phyloP scores from a whole-genome alignment of 2,329 filamentous ascomycete genomes.

The Coniochaeta prunicola region DNA sequence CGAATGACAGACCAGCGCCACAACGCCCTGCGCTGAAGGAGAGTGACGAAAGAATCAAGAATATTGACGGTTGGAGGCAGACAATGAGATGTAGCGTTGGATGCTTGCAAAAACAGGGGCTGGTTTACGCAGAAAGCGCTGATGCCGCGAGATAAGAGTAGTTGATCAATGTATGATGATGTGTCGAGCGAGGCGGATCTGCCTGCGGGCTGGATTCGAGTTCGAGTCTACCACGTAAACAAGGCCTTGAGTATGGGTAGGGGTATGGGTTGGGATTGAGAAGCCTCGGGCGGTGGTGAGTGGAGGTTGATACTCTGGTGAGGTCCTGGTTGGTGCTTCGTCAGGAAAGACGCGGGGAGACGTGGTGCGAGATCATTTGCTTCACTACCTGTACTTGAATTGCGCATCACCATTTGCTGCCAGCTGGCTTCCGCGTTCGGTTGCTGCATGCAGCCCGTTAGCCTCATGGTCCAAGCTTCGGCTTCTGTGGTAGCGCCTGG shows the following conservation, averaged over 20 bases:
- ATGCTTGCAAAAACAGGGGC: not conserved
- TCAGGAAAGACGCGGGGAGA: not conserved
- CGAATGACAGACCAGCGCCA: not conserved
- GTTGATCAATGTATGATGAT: not conserved
- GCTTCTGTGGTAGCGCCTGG: not conserved
- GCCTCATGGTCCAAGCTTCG: not conserved
- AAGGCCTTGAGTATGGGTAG: not conserved
- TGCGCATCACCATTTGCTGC: not conserved
- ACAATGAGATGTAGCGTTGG: not conserved
- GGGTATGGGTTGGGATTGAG: not conserved
- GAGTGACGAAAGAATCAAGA: not conserved
- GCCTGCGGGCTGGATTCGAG: not conserved
- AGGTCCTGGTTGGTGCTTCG: not conserved
- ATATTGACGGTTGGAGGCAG: not conserved
- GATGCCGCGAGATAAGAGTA: not conserved
- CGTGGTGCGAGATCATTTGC: constrained; percentile 1
- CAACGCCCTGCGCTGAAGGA: not conserved
- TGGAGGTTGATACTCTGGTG: not conserved
- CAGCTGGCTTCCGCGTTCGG: constrained; percentile 1
- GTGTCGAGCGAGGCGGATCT: not conserved
- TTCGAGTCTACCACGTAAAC: not conserved
- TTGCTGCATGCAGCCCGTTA: not conserved
- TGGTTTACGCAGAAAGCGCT: not conserved
- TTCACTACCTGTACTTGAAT: not conserved
- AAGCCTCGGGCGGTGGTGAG: not conserved